phyloP scores from a whole-genome alignment of 75 land plant genomes.

The Selaginella tamariscina region DNA sequence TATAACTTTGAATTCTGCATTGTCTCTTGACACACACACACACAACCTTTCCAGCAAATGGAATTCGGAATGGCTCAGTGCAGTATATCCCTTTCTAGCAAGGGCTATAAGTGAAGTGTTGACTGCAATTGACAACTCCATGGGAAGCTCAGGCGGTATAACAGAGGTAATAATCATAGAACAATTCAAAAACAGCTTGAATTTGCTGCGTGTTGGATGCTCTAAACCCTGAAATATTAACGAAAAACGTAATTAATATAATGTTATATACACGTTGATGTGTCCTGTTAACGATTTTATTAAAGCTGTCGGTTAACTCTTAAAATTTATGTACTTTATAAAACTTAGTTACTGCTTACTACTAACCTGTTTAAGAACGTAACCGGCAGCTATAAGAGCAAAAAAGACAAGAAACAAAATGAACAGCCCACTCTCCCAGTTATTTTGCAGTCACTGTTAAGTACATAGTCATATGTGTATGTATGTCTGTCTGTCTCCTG shows the following conservation, averaged over 20 bases:
- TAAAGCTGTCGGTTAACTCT: too few relatives aligned
- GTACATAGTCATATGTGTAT: not conserved
- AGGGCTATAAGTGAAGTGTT: not conserved
- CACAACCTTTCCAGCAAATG: not conserved
- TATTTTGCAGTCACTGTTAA: constrained; percentile 89
- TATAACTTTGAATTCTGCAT: too few relatives aligned
- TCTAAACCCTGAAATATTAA: constrained; percentile 23
- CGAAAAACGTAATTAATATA: not conserved
- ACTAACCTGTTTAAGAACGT: constrained; percentile 85
- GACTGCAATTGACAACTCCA: not conserved
- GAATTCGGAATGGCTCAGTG: not conserved
- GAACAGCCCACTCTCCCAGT: constrained; percentile 97
- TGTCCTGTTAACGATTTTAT: too few relatives aligned
- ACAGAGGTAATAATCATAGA: not conserved
- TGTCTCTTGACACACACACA: too few relatives aligned
- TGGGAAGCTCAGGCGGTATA: not conserved
- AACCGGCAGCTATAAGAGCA: constrained; percentile 95
- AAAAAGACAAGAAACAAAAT: constrained; percentile 90
- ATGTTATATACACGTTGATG: too few relatives aligned
- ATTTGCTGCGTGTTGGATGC: not conserved
- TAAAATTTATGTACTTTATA: too few relatives aligned
- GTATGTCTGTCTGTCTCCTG: too few relatives aligned
- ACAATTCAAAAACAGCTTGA: not conserved
- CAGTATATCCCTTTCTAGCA: not conserved
- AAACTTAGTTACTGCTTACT: too few relatives aligned